Percentiles rank a stretch among this genome's conserved stretches.
These are phyloP conservation scores for Suillus placidus DNA, from an alignment of 768 basidiomycete species.

Conservation along the genomic window DNA sequence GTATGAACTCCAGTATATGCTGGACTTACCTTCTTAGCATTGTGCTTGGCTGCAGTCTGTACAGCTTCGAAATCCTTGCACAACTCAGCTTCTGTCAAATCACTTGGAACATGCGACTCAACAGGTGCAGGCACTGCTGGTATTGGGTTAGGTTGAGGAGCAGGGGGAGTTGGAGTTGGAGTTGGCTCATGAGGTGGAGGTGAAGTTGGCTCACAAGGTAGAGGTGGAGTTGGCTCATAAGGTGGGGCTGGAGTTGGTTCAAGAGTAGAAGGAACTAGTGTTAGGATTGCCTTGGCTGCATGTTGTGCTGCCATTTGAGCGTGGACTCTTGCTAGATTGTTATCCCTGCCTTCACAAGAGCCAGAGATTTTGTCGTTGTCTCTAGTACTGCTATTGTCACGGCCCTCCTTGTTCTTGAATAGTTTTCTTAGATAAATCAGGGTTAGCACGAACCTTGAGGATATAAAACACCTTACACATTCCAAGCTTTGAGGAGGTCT, in stretches of 20 bases:
- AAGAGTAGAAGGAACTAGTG: neutral
- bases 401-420: constrained; percentile 5
- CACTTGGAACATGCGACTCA: neutral
- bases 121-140: neutral
- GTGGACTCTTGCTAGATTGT: neutral
- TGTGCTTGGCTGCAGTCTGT: neutral
- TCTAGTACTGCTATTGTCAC: neutral
- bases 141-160: neutral
- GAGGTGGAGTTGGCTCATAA: no score
- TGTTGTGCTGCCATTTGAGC: neutral
- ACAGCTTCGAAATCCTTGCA: neutral
- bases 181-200: neutral
- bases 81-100: neutral
- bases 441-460: neutral
- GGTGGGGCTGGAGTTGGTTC: no score
- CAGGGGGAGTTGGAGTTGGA: neutral
- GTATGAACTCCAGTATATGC: neutral
- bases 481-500: constrained; percentile 5
- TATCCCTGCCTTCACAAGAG: neutral
- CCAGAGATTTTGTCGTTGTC: no score
- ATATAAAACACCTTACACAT: constrained; percentile 6
- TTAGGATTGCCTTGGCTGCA: neutral
- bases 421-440: neutral
- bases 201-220: neutral
- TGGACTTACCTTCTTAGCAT: neutral